Base-by-base conservation (phyloP, 2,329 filamentous ascomycete genomes). In the Cyphellophora attinorum region DNA sequence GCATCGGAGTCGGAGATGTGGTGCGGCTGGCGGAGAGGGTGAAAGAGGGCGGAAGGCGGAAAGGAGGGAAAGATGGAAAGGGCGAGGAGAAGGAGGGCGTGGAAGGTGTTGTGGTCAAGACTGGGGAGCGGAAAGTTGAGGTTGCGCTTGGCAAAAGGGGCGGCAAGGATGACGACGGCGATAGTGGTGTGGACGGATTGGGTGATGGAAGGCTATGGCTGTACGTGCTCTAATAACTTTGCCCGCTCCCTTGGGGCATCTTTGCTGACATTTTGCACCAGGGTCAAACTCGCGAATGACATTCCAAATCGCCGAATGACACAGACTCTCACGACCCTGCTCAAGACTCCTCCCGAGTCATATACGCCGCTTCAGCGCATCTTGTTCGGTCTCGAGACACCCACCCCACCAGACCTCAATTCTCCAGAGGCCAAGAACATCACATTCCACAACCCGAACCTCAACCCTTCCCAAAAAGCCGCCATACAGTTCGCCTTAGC, bases 401-500 rank as follows among this genome's bases (percentile, higher is more conserved):
- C 74, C 3, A 63, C 70, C 3, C 62, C 65, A 8, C 54, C 60
- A 5, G 66, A 74, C 35, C 53, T 69, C 18, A 56, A 64, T 14
- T 56, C 58, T 1, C 47, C 60, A 11, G 21, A 32, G 11, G 21
- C 35, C 2, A 60, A 59, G 23, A 52, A 64, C 2, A 47, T 77
- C 3, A 59, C 68, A 19, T 78, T 75, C 58, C 55, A 63, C 6
- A 71, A 78, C 49, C 59, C 68, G 2, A 65, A 59, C 1, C 53
- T 80, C 12, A 79, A 80, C 35, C 64, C 72, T 33, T 76, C 72
- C 11, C 76, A 80, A 46, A 70, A 74, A 48, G 70, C 76, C 42
- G 75, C 75, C 1, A 70, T 80, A 40, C 62, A 75, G n/a, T 98
- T 96, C 53, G 86, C 89, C 0, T 63, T 98, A 35, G 81, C 79